Evolutionary conservation across 495 filamentous ascomycete genomes (phyloP), one percentile per base, ranked within the genome.

Genomic region (Trichoderma erinaceum): DNA sequence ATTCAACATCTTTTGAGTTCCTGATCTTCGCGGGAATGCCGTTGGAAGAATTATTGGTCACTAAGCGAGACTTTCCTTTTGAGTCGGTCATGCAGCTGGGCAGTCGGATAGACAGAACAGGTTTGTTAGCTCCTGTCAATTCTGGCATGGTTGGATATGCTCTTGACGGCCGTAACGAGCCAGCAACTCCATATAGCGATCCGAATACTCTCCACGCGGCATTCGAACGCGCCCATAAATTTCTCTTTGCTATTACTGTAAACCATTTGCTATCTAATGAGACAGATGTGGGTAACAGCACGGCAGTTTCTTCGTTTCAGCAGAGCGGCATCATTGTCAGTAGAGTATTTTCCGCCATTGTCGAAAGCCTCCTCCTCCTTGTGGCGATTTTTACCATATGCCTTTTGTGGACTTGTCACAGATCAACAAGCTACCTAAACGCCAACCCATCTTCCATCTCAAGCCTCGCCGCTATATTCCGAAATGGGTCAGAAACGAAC

Each of bases 231-330:
- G 77, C 76, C 0, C 78, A 83, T 25, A 69, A 76, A 44, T 41
- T 78, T 0, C 65, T 84, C 5, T 82, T 84, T 65, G 71, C 77
- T 0, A 56, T 74, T 7, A 73, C 73, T 1, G 66, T 82, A 43
- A 71, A 72, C 15, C 50, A 71, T 1, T 27, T 78, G 0, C 63
- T 80, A 0, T 25, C 32, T 25, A 52, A 67, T 64, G n/a, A 41
- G 11, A 56, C 65, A 25, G 29, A 18, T 3, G 10, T 23, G 32
- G 44, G 8, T 1, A 10, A 61, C n/a, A 69, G 70, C 27, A 32
- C 12, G 23, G 41, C n/a, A 65, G 4, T 8, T 61, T 41, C 69
- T 71, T 12, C 67, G 16, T 16, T 18, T 41, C 3, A 50, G 25
- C 8, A 21, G 29, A 35, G 71, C 23, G 70, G 75, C 44, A 74